A percentile compares a stretch with the other conserved stretches of the same genome.
Conservation (phyloP, 768 basidiomycete genomes). For the Gloeophyllum trabeum region DNA sequence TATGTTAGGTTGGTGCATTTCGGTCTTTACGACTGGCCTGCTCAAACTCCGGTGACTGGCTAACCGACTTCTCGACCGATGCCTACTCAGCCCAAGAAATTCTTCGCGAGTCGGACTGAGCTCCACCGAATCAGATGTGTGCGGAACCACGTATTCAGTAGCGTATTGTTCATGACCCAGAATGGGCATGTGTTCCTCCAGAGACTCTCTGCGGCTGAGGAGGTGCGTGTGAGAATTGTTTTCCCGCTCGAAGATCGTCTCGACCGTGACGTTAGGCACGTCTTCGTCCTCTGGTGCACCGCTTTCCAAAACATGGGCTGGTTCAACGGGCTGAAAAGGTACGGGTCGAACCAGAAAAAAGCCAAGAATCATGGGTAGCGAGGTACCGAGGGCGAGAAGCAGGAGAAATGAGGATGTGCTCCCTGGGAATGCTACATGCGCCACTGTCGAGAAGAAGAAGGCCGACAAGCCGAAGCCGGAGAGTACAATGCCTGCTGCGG, state of each 20-base stretch:
- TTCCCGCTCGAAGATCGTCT: conserved; percentile 12
- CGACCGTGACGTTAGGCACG: conserved; percentile 5
- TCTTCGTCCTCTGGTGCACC: conserved; percentile 9
- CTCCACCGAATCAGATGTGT: conserved; percentile 11
- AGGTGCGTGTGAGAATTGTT: conserved; percentile 16
- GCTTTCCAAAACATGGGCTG: conserved; percentile 9
- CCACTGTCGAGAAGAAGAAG: conserved; percentile 76
- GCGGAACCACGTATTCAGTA: conserved; percentile 14
- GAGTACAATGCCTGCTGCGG: conserved; percentile 65
- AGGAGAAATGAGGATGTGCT: conserved; percentile 71
- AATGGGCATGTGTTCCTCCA: conserved; percentile 10
- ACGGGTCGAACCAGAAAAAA: conserved; percentile 63
- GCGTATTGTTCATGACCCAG: conserved; percentile 3
- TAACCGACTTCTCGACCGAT: not conserved
- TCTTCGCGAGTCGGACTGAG: conserved; percentile 12
- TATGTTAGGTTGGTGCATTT: conserved; percentile 30
- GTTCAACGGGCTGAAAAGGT: conserved; percentile 34
- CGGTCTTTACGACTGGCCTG: conserved; percentile 1
- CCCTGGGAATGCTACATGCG: conserved; percentile 62
- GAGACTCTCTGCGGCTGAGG: no score
- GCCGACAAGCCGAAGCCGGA: conserved; percentile 89
- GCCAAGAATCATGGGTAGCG: conserved; percentile 72
- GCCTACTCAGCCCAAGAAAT: not conserved
- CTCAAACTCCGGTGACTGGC: not conserved
- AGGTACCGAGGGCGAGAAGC: conserved; percentile 67